Base-by-base conservation (phyloP, 2,329 filamentous ascomycete species). In the Colletotrichum tamarilloi region DNA sequence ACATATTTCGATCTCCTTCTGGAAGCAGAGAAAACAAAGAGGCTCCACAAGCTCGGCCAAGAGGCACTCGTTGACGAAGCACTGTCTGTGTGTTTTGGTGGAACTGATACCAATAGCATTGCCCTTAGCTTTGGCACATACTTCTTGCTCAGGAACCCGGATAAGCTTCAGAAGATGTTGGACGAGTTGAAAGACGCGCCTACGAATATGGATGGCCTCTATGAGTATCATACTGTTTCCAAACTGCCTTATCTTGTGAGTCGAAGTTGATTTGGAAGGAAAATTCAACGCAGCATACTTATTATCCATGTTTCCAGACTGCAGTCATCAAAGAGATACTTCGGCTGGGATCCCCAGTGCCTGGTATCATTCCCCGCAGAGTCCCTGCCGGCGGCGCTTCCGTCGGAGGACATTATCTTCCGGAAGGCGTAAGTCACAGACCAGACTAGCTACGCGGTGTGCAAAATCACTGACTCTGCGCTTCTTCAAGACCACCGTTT, bases 311-410 rank as follows among this genome's bases (percentile, higher is more conserved):
- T 22, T 49, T 49, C 7, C 8, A 49, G 42, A 49, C 42, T 19
- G 42, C 42, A 22, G 42, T 49, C 42, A 49, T 49, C 42, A 49
- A 49, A n/a, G 42, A 49, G 19, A 49, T 49, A n/a, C 42, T 49
- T 9, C 42, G 42, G 19, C 8, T 22, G 7, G 42, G 42, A 9
- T 49, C 66, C 12, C 66, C 66, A 11, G 57, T 62, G 0, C 66
- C 66, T 24, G 66, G 66, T 1, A 63, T 68, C 24, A 63, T 55
- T 38, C 66, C 66, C 19, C 52, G 66, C 12, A 55, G 66, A 26
- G 66, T 68, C 2, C 66, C 66, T 38, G 49, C 58, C 4, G 66
- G 32, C 19, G 66, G 66, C n/a, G 46, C 66, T 4, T n/a, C 26
- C 9, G 57, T 68, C 11, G 66, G 19, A 22, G 66, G 66, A 12